Conservation (phyloP, 257 asterid genomes). For the Buddleja alternifolia region DNA sequence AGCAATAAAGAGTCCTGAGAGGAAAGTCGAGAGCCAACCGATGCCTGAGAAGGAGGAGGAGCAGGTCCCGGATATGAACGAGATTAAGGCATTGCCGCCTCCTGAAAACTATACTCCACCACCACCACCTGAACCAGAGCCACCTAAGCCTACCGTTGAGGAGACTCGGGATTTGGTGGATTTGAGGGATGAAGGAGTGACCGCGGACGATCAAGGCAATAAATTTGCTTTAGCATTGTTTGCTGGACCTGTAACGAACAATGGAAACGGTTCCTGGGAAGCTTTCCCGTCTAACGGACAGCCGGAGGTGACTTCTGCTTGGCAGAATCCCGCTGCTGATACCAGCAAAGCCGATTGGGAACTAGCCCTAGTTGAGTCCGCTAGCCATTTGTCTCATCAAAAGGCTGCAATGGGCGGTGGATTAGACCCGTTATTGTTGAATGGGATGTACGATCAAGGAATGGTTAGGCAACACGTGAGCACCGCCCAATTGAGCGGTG, state of each 20-base stretch:
- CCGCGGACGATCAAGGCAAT: conserved; percentile 86
- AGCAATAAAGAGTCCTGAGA: conserved; percentile 68
- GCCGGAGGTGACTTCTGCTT: conserved; percentile 70
- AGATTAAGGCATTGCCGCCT: conserved; percentile 77
- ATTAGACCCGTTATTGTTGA: conserved; percentile 73
- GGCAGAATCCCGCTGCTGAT: conserved; percentile 96
- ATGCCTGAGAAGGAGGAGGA: conserved; percentile 46
- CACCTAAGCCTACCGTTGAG: conserved; percentile 51
- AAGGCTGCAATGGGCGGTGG: conserved; percentile 88
- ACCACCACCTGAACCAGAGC: conserved; percentile 62
- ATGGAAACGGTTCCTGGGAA: conserved; percentile 78
- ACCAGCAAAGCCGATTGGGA: conserved; percentile 89
- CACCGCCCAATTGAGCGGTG: conserved; percentile 58
- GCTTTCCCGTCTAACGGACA: conserved; percentile 67
- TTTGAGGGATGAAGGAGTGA: conserved; percentile 74
- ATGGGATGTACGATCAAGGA: conserved; percentile 93
- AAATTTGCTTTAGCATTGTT: conserved; percentile 78
- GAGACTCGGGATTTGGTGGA: conserved; percentile 65
- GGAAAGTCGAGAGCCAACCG: conserved; percentile 52
- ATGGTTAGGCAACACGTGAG: conserved; percentile 71
- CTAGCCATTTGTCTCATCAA: conserved; percentile 69
- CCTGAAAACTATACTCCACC: conserved; percentile 68
- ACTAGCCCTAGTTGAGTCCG: conserved; percentile 79
- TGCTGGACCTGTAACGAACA: conserved; percentile 64
- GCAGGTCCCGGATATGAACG: conserved; percentile 61